phyloP scores from a whole-genome alignment of 148 eudicot genomes.

The Nepenthes mirabilis region DNA sequence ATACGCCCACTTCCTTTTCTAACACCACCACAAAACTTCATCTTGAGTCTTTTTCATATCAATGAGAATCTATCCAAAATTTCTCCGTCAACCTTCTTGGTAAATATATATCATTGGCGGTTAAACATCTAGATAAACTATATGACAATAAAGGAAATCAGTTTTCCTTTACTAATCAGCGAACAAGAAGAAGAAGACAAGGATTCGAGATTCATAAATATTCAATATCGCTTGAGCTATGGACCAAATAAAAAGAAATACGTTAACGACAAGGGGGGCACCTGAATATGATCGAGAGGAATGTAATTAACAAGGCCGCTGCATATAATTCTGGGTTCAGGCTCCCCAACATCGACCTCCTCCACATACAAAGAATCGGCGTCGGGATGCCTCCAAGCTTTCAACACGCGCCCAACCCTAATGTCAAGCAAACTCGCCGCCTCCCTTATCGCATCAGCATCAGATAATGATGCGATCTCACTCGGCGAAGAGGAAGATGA shows the following conservation, averaged over 20 bases:
- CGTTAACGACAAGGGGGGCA: slow-evolving; percentile 1
- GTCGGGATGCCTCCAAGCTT: slow-evolving; percentile 73
- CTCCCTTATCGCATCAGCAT: slow-evolving; percentile 19
- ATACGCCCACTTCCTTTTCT: no score
- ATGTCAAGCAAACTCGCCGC: slow-evolving; percentile 53
- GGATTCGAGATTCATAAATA: no score
- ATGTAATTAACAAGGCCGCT: slow-evolving; percentile 85
- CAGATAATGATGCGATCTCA: slow-evolving; percentile 1
- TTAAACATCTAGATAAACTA: no score
- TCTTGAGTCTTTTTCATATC: no score
- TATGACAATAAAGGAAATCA: no score
- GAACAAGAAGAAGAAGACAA: no score
- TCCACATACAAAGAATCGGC: slow-evolving; percentile 84
- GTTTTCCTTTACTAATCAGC: no score
- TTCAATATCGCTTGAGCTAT: no score
- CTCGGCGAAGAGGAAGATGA: slow-evolving; percentile 3
- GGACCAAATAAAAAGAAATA: background rate
- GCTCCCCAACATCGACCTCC: slow-evolving; percentile 80
- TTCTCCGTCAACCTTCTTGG: no score
- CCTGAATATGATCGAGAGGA: slow-evolving; percentile 65
- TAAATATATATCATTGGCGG: no score
- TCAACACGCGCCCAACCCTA: slow-evolving; percentile 64
- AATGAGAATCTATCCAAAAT: no score
- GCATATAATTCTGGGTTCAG: slow-evolving; percentile 63
- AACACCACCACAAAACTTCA: no score